Conservation (phyloP, 2,329 filamentous ascomycete genomes). For the Alternaria novae-zelandiae region DNA sequence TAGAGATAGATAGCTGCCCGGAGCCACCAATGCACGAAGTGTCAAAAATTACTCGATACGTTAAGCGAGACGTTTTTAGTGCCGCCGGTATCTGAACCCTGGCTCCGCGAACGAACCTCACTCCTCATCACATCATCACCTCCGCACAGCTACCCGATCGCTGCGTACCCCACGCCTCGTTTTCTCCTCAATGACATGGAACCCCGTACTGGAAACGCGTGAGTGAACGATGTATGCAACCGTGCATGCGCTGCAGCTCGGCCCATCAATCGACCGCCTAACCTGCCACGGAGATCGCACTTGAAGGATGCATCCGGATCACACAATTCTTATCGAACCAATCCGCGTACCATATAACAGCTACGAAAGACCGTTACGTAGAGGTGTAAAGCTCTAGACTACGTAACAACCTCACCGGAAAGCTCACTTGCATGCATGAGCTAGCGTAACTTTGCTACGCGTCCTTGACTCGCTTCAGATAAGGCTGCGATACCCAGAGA, state of each 20-base stretch:
- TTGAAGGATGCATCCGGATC: neutral
- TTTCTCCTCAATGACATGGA: constrained; percentile 8
- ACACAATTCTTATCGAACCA: constrained; percentile 15
- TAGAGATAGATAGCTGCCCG: constrained; percentile 32
- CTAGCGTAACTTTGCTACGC: constrained; percentile 2
- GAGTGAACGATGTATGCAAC: neutral
- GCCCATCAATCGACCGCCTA: constrained; percentile 8
- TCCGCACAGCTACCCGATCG: constrained; percentile 16
- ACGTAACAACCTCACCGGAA: constrained; percentile 31
- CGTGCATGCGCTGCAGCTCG: neutral
- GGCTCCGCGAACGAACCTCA: constrained; percentile 26
- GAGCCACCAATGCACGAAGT: constrained; percentile 25
- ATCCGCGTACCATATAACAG: neutral
- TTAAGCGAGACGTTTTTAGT: constrained; percentile 26
- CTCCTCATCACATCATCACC: constrained; percentile 19
- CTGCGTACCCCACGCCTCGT: constrained; percentile 24
- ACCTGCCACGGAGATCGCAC: constrained; percentile 2
- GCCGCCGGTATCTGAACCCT: constrained; percentile 27
- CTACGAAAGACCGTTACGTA: constrained; percentile 22
- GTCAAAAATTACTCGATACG: constrained; percentile 29
- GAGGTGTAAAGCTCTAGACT: constrained; percentile 20
- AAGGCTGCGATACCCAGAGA: constrained; percentile 27
- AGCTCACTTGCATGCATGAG: constrained; percentile 27
- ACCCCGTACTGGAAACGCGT: neutral
- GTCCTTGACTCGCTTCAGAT: constrained; percentile 31